phyloP scores from a whole-genome alignment of 768 basidiomycete species.

The Pleurotus citrinopileatus region DNA sequence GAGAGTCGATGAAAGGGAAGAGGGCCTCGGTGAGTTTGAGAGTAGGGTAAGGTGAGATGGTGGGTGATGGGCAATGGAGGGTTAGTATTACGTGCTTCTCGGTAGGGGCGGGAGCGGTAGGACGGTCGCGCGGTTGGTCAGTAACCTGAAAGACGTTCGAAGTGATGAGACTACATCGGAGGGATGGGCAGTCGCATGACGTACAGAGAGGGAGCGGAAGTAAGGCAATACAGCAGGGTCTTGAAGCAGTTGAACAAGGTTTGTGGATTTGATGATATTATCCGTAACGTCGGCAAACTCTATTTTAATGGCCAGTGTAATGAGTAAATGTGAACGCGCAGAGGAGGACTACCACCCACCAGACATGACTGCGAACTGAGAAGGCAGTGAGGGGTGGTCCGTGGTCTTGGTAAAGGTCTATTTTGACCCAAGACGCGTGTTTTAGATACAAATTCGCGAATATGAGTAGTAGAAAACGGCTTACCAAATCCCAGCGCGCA shows the following conservation, averaged over 20 bases:
- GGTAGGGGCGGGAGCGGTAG: conserved; percentile 42
- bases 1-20: conserved; percentile 74
- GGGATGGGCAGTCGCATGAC: conserved; percentile 23
- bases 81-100: conserved; percentile 77
- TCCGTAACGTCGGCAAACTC: conserved; percentile 89
- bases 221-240: conserved; percentile 65
- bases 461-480: conserved; percentile 20
- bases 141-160: conserved; percentile 49
- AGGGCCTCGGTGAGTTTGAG: conserved; percentile 58
- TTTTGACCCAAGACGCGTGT: no score
- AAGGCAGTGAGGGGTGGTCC: conserved; percentile 61
- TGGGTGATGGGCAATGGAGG: conserved; percentile 48
- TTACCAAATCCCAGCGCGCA: conserved; percentile 83
- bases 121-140: conserved; percentile 80
- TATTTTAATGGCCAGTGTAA: no score
- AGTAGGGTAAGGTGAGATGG: conserved; percentile 46
- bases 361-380: conserved; percentile 72
- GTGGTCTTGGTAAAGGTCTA: conserved; percentile 83
- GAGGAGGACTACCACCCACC: conserved; percentile 31
- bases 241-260: conserved; percentile 55
- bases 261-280: conserved; percentile 57
- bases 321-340: conserved; percentile 7
- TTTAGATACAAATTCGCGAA: no score
- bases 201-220: conserved; percentile 83
- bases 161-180: conserved; percentile 8